Conservation (phyloP, 306 rosid species). For the Pyrus pyrifolia region DNA sequence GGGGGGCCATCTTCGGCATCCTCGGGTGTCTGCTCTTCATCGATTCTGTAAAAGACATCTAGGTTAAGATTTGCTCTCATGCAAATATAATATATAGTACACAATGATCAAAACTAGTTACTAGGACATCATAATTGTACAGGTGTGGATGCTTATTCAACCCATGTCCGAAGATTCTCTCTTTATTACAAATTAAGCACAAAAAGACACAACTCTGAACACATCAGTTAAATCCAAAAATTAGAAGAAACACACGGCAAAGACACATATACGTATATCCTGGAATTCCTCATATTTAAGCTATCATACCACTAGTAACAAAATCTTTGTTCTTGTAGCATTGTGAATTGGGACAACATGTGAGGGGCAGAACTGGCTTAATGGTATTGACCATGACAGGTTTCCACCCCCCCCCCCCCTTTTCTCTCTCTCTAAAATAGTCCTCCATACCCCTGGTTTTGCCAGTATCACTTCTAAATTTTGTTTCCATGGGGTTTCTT, state of each 20-base stretch:
- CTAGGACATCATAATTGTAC: background rate
- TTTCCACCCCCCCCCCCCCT: too few species aligned
- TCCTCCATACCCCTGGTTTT: background rate
- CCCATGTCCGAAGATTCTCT: background rate
- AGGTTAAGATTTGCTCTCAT: background rate
- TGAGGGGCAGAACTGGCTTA: background rate
- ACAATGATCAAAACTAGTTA: background rate
- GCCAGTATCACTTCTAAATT: background rate
- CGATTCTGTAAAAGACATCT: conserved; percentile 53
- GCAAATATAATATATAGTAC: background rate
- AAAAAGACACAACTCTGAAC: background rate
- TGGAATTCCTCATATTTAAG: background rate
- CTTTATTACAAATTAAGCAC: background rate
- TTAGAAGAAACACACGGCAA: background rate
- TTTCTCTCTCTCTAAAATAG: too few species aligned
- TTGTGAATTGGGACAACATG: background rate
- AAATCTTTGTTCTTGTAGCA: background rate
- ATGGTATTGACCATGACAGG: background rate
- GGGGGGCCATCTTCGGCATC: conserved; percentile 99
- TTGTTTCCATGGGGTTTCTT: too few species aligned
- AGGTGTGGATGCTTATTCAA: background rate
- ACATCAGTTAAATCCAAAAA: background rate
- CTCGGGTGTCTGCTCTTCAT: conserved; percentile 90
- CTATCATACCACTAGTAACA: background rate
- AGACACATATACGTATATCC: background rate